Evolutionary conservation across 2,329 filamentous ascomycete species (phyloP).

Genomic region (Pseudogymnoascus sp.): DNA sequence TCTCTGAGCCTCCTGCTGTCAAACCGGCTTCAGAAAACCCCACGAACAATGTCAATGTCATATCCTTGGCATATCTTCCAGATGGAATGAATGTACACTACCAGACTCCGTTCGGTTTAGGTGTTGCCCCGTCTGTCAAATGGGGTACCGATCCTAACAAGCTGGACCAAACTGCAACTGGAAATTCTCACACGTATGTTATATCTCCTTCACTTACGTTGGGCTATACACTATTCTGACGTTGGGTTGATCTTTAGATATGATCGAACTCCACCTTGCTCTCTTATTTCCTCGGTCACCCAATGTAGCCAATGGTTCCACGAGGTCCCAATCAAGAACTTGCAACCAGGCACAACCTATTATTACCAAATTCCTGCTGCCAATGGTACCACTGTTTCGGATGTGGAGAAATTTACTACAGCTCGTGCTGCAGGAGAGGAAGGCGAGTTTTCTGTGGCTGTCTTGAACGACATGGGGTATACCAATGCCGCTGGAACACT

Average conservation of each 20-base stretch:
- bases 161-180: constrained; percentile 32
- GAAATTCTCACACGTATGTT: constrained; percentile 35
- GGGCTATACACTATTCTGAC: background rate
- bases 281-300: constrained; percentile 35
- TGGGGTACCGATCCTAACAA: constrained; percentile 34
- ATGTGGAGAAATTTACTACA: constrained; percentile 40
- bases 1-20: constrained; percentile 44
- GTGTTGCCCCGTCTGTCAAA: constrained; percentile 34
- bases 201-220: background rate
- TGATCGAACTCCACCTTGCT: constrained; percentile 44
- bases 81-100: constrained; percentile 46
- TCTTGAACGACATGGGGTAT: constrained; percentile 48
- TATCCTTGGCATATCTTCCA: constrained; percentile 41
- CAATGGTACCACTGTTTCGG: constrained; percentile 43
- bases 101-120: constrained; percentile 47
- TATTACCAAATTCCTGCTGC: constrained; percentile 43
- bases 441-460: constrained; percentile 37
- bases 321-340: constrained; percentile 37
- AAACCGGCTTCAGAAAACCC: constrained; percentile 36
- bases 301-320: constrained; percentile 47
- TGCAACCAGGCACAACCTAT: constrained; percentile 40
- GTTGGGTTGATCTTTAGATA: constrained; percentile 32
- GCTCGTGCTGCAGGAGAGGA: constrained; percentile 37
- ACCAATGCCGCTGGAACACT: constrained; percentile 44
- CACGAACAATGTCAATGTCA: constrained; percentile 47